Evolutionary conservation across 1,139 yeast species (phyloP), one percentile per base, ranked within the genome.

Genomic region (Zygosaccharomyces sapae): DNA sequence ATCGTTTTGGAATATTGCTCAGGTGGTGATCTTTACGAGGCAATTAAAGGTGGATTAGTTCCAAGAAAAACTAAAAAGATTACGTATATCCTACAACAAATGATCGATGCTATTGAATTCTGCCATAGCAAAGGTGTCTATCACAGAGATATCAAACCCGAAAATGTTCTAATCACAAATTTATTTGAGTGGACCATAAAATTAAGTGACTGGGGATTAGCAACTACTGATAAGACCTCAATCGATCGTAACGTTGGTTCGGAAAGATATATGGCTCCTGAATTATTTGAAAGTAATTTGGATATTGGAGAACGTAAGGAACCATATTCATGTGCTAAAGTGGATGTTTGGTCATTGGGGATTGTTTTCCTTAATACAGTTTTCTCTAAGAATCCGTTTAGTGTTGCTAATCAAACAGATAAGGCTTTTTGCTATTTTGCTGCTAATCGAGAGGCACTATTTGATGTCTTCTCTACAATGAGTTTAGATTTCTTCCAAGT

Each of bases 191-290:
- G 87, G 86, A 73, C 83, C 27, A 81, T 88, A 58, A 87, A 86
- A 63, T 71, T 88, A 46, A 87, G 95, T 48, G 96, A 88, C 69
- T 88, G 95, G 92, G 96, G 96, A 3, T 73, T 88, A 58, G 95
- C 96, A 1, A 84, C 97, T 2, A 80, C 85, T 13, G 71, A 75
- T 27, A 70, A 71, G 45, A 69, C 70, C 40, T 82, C 88, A 58
- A 69, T 77, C 37, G 97, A 90, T 60, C 86, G 89, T 65, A 96
- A 90, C 55, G 86, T 90, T 50, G 98, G 98, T 20, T 82, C 92
- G 43, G 97, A 90, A 66, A 75, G 97, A 51, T 92, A 92, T 67
- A 92, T 92, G 98, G 96, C 97, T 0, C 98, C 98, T 0, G 98
- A 92, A 64, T 72, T 90, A 46, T 80, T 85, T 61, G 88, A 83